Evolutionary conservation across 2,329 filamentous ascomycete species (phyloP).

Genomic region (Hawksworthiomyces lignivorus): DNA sequence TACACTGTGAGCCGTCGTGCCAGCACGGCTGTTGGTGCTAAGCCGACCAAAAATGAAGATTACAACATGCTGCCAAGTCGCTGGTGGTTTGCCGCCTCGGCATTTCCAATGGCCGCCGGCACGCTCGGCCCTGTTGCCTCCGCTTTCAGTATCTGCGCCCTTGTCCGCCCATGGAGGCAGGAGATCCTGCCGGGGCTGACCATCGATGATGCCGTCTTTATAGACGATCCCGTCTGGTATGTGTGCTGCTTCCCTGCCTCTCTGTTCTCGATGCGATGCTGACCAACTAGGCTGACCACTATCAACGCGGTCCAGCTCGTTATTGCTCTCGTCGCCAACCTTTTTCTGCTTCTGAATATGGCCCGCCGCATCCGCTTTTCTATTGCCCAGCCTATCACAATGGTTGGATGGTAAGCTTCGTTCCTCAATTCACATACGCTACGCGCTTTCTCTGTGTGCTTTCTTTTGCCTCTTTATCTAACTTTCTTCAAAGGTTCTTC

Average conservation of each 20-base stretch:
- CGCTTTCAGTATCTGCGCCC: constrained; percentile 76
- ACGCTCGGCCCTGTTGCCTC: constrained; percentile 82
- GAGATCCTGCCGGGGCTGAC: constrained; percentile 39
- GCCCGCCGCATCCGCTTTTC: constrained; percentile 71
- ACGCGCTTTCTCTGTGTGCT: neutral
- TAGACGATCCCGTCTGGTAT: constrained; percentile 65
- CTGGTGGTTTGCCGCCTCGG: constrained; percentile 58
- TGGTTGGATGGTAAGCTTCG: constrained; percentile 63
- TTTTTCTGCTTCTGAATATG: constrained; percentile 83
- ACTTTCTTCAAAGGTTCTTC: constrained; percentile 35
- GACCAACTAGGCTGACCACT: constrained; percentile 43
- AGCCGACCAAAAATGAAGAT: neutral
- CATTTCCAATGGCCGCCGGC: constrained; percentile 72
- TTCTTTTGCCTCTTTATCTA: neutral
- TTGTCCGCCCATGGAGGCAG: constrained; percentile 74
- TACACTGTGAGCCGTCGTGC: neutral
- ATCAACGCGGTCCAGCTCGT: constrained; percentile 72
- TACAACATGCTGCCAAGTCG: constrained; percentile 30
- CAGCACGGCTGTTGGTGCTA: neutral
- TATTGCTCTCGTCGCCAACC: constrained; percentile 69
- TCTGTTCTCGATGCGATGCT: too few relatives aligned
- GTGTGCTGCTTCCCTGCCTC: neutral
- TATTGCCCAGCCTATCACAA: constrained; percentile 75
- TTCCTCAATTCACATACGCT: too few relatives aligned
- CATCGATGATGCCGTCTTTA: constrained; percentile 41